phyloP scores from a whole-genome alignment of 2,329 filamentous ascomycete species.

The Aureobasidium leucospermi region DNA sequence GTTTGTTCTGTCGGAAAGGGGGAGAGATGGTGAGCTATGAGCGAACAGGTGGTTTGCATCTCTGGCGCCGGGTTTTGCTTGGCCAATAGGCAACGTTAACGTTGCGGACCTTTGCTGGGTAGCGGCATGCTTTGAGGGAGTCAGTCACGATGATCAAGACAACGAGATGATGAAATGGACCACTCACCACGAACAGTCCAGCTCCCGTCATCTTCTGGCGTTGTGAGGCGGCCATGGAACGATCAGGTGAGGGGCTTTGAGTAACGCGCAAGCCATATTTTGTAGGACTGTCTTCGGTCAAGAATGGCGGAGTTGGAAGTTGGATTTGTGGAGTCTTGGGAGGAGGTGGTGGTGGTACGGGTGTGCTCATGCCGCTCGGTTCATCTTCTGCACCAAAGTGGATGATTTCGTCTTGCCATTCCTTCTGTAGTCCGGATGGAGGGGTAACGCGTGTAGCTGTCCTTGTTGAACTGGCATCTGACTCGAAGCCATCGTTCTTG shows the following conservation, averaged over 20 bases:
- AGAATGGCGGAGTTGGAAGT: conserved; percentile 14
- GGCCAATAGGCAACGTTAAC: background rate
- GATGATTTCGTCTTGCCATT: background rate
- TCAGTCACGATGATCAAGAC: background rate
- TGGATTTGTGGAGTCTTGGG: conserved; percentile 8
- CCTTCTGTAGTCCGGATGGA: background rate
- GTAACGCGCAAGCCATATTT: conserved; percentile 15
- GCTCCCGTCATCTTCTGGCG: conserved; percentile 16
- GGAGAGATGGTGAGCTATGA: conserved; percentile 1
- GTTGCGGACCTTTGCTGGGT: conserved; percentile 4
- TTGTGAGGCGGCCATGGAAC: background rate
- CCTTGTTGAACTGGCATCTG: conserved; percentile 1
- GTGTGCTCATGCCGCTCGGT: conserved; percentile 12
- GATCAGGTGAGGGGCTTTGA: conserved; percentile 11
- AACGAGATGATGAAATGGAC: background rate
- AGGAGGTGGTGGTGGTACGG: conserved; percentile 4
- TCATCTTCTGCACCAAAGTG: background rate
- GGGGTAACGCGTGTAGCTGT: conserved; percentile 8
- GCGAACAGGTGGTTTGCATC: background rate
- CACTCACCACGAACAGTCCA: conserved; percentile 15
- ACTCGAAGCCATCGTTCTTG: background rate
- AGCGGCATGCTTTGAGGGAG: background rate
- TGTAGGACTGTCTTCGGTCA: conserved; percentile 17
- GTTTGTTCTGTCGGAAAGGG: background rate
- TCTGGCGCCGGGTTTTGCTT: background rate